These are phyloP conservation scores for Neoboletus brunneissimus DNA, from an alignment of 768 basidiomycete species.

Conservation along the genomic window DNA sequence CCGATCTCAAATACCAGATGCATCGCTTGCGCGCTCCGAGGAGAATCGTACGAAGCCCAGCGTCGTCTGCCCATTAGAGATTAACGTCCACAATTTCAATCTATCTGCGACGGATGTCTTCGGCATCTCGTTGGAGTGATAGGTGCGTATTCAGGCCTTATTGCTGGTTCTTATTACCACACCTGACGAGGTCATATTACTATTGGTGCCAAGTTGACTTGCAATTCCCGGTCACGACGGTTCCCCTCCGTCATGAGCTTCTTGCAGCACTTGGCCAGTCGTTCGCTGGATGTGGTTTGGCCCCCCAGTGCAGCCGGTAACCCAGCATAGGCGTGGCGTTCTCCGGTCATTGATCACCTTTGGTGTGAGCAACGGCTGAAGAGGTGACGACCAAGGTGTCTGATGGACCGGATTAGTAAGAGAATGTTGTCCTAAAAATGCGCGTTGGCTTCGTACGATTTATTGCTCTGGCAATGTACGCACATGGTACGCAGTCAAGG, in stretches of 20 bases:
- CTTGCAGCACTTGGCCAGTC: not conserved
- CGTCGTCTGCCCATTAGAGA: constrained; percentile 9
- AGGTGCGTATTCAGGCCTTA: not conserved
- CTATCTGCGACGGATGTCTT: constrained; percentile 2
- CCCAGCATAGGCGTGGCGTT: not conserved
- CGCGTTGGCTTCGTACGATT: not conserved
- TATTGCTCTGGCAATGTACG: not conserved
- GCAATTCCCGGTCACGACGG: not conserved
- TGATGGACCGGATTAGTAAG: not conserved
- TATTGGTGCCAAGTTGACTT: not conserved
- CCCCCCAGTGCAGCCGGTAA: not conserved
- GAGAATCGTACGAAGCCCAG: constrained; percentile 14
- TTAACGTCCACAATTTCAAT: constrained; percentile 23
- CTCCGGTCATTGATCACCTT: not conserved
- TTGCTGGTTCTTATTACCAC: not conserved
- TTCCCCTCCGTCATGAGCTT: not conserved
- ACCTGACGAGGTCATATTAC: not conserved
- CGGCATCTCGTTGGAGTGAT: not conserved
- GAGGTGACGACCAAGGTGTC: not conserved
- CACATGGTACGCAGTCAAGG: not conserved
- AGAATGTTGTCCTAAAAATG: too few relatives aligned
- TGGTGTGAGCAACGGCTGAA: not conserved
- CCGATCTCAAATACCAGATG: constrained; percentile 14
- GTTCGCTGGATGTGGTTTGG: too few relatives aligned
- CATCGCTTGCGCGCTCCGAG: constrained; percentile 20